Percentiles rank a stretch among this genome's conserved stretches.
Evolutionary conservation across 108 stramenopile genomes (phyloP).

Genomic region (Poteriospumella lacustris): DNA sequence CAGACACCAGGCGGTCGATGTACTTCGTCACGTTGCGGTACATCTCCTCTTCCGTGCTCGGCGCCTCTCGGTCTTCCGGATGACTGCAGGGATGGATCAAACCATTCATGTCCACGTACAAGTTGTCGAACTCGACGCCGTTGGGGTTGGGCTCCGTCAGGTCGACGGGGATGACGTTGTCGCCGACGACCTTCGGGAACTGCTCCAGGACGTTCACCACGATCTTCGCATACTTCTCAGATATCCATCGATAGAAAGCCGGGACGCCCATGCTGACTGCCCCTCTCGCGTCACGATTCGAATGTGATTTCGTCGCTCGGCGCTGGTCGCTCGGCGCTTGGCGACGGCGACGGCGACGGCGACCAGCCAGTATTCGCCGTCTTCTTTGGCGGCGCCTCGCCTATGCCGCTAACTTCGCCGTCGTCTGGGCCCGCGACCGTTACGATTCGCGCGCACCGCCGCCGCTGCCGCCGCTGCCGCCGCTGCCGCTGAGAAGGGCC

Average conservation of each 20-base stretch:
- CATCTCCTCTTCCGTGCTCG: constrained; percentile 90
- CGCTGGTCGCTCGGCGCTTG: too few species aligned
- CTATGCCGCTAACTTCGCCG: too few species aligned
- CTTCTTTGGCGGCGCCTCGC: too few species aligned
- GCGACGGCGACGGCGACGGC: too few species aligned
- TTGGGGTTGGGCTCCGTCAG: constrained; percentile 75
- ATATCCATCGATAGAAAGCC: constrained; percentile 98
- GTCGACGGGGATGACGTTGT: constrained; percentile 71
- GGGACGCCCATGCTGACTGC: constrained; percentile 89
- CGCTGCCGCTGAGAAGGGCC: too few species aligned
- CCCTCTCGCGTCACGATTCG: too few species aligned
- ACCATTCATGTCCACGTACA: constrained; percentile 99
- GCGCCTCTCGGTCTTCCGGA: constrained; percentile 55
- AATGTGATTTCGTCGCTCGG: too few species aligned
- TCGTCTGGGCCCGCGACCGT: too few species aligned
- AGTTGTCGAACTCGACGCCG: constrained; percentile 71
- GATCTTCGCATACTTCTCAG: constrained; percentile 96
- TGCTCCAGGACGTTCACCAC: constrained; percentile 85
- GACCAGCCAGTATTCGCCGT: too few species aligned
- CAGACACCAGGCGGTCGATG: constrained; percentile 48
- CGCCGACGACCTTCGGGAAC: constrained; percentile 64
- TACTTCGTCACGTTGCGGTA: constrained; percentile 78
- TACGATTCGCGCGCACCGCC: too few species aligned
- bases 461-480: too few species aligned
- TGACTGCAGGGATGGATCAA: constrained; percentile 98